A percentile compares a stretch with the other conserved stretches of the same genome.
Evolutionary conservation across 176 grass and related monocot species (phyloP).

Genomic region (Oryza rufipogon): DNA sequence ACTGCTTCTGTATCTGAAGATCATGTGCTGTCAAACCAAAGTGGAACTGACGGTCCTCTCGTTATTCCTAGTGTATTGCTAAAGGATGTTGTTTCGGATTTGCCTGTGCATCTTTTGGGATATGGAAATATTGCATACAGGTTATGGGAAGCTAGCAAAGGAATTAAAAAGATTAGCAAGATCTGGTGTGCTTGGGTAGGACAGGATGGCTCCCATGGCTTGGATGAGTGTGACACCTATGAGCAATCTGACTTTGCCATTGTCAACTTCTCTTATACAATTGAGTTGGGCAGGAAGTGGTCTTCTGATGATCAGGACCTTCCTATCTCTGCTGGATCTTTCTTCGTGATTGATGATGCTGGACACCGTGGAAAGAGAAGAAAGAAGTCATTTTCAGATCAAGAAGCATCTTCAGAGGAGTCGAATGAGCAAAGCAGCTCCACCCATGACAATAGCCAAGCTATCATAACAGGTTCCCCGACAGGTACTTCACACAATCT

Average conservation of each 20-base stretch:
- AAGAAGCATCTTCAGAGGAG: constrained; percentile 75
- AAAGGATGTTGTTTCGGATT: constrained; percentile 61
- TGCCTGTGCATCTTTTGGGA: constrained; percentile 70
- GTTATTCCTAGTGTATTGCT: constrained; percentile 80
- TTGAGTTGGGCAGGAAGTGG: constrained; percentile 84
- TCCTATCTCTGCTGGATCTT: constrained; percentile 66
- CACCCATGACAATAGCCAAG: constrained; percentile 39
- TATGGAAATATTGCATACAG: constrained; percentile 77
- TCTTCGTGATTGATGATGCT: constrained; percentile 81
- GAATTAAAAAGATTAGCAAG: constrained; percentile 59
- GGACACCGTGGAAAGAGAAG: constrained; percentile 68
- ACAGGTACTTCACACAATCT: constrained; percentile 43
- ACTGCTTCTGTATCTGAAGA: constrained; percentile 29
- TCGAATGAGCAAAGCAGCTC: constrained; percentile 51
- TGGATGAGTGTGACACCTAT: constrained; percentile 14
- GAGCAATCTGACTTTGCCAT: constrained; percentile 74
- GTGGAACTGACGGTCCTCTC: constrained; percentile 44
- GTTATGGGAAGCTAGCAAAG: constrained; percentile 60
- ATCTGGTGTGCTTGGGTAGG: constrained; percentile 98
- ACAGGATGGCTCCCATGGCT: constrained; percentile 41
- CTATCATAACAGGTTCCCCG: constrained; percentile 37
- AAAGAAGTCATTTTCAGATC: constrained; percentile 94
- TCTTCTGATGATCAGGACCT: constrained; percentile 66
- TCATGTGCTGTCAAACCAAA: constrained; percentile 1
- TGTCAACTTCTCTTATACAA: constrained; percentile 83